Base-by-base conservation (phyloP, 352 stramenopile species). In the Pythium rhizo-oryzae region DNA sequence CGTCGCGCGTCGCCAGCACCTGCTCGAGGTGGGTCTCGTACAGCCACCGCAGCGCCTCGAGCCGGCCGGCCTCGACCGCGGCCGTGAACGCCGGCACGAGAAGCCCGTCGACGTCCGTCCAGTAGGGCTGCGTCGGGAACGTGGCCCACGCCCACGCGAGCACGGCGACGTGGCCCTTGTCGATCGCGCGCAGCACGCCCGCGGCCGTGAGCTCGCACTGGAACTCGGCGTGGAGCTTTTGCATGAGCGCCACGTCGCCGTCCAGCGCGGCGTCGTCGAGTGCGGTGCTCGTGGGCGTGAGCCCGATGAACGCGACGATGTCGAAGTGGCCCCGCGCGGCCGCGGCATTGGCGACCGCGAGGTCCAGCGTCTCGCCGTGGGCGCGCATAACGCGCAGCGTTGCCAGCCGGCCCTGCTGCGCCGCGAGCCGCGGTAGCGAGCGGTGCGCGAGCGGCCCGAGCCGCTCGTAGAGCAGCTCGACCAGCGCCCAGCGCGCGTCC, bases 231-330 rank as follows among this genome's bases (percentile, higher is more conserved):
- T 21, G 18, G 9, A 47, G 18, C 12, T 7, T 19, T n/a, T 47
- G 41, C 41, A 47, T n/a, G 9, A 19, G 12, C 0, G 72, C 54
- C 19, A 81, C 51, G 12, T 80, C 64, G 2, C 72, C 72, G 24
- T 67, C 59, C 30, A 71, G 60, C 28, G 69, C 68, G 1, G 76
- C 75, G 2, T 69, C 58, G 58, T 81, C 68, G 60, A 85, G 80
- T 43, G 75, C 76, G 11, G 69, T 52, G 12, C 56, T 54, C 1
- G 69, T 70, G 2, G 49, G 59, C 65, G 75, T 2, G 58, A 58
- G 39, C 63, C 70, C 28, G 35, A 60, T 5, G 57, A 59, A 58
- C 60, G 66, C 46, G 58, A 72, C 49, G 58, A 73, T 50, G 54
- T 62, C 43, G 7, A 66, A 62, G 30, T 74, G 68, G 37, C 68